These are phyloP conservation scores for Trichoderma sp. DNA, from an alignment of 2,329 filamentous ascomycete genomes.

Conservation along the genomic window DNA sequence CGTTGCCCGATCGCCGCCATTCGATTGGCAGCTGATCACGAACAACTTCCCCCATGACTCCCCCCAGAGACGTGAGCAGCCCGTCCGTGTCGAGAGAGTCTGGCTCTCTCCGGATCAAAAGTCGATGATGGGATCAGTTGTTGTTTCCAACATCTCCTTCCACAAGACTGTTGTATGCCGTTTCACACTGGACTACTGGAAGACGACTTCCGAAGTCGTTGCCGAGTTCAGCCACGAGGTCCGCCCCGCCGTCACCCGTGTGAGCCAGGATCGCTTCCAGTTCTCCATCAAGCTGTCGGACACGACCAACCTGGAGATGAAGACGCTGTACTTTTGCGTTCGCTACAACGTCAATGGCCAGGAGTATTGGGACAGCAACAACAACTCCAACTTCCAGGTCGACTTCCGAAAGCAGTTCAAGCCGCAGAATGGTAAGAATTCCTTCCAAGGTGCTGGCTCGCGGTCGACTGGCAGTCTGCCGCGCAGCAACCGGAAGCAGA, in stretches of 20 bases:
- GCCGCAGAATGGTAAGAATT: slow-evolving; percentile 59
- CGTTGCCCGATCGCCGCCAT: slow-evolving; percentile 51
- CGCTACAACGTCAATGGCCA: slow-evolving; percentile 81
- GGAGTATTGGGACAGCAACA: slow-evolving; percentile 97
- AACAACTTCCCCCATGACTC: slow-evolving; percentile 72
- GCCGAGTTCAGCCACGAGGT: slow-evolving; percentile 87
- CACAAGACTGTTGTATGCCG: slow-evolving; percentile 86
- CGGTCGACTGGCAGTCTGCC: slow-evolving; percentile 60
- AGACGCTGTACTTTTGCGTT: slow-evolving; percentile 90
- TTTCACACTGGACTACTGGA: slow-evolving; percentile 98
- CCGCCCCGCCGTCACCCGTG: slow-evolving; percentile 62
- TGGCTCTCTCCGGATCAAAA: slow-evolving; percentile 89
- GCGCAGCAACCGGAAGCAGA: slow-evolving; percentile 63
- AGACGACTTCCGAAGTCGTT: slow-evolving; percentile 90
- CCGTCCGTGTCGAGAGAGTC: slow-evolving; percentile 81
- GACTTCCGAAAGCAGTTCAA: slow-evolving; percentile 84
- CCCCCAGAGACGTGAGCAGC: slow-evolving; percentile 58
- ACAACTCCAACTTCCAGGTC: slow-evolving; percentile 83
- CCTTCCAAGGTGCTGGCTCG: slow-evolving; percentile 51
- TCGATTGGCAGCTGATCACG: slow-evolving; percentile 85
- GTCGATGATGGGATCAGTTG: slow-evolving; percentile 78
- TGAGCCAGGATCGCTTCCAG: slow-evolving; percentile 83
- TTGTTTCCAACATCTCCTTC: slow-evolving; percentile 86
- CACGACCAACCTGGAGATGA: slow-evolving; percentile 84
- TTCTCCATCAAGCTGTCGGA: slow-evolving; percentile 94